These are phyloP conservation scores for Guillardia theta DNA, from an alignment of 78 protist species.

Conservation along the genomic window DNA sequence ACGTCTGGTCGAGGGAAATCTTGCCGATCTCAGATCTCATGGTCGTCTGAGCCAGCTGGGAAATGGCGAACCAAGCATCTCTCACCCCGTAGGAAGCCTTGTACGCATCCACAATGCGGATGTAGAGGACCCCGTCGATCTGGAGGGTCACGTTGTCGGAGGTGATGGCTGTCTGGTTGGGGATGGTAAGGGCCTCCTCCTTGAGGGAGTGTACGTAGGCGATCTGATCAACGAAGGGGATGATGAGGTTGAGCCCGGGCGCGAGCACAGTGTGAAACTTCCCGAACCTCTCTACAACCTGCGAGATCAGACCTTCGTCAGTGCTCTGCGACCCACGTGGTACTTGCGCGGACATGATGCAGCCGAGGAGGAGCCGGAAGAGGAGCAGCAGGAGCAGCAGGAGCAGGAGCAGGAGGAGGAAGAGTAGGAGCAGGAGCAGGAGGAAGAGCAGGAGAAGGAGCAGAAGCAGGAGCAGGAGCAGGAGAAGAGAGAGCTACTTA, in stretches of 20 bases:
- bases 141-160: constrained; percentile 10
- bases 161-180: constrained; percentile 33
- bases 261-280: background rate
- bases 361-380: background rate
- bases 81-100: constrained; percentile 21
- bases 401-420: background rate
- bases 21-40: constrained; percentile 5
- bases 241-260: background rate
- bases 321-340: background rate
- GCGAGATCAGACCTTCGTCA: background rate
- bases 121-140: background rate
- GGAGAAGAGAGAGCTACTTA: background rate
- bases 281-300: background rate
- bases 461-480: background rate
- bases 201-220: constrained; percentile 13
- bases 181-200: constrained; percentile 30
- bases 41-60: constrained; percentile 13
- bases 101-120: constrained; percentile 2
- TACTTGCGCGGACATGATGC: background rate
- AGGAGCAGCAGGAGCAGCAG: background rate
- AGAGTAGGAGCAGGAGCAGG: background rate
- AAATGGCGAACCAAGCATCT: background rate
- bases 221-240: background rate
- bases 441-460: background rate
- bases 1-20: background rate